Percentiles rank a stretch among this genome's conserved stretches.
phyloP scores from a whole-genome alignment of 1,139 yeast species.

The Kluyveromyces marxianus region DNA sequence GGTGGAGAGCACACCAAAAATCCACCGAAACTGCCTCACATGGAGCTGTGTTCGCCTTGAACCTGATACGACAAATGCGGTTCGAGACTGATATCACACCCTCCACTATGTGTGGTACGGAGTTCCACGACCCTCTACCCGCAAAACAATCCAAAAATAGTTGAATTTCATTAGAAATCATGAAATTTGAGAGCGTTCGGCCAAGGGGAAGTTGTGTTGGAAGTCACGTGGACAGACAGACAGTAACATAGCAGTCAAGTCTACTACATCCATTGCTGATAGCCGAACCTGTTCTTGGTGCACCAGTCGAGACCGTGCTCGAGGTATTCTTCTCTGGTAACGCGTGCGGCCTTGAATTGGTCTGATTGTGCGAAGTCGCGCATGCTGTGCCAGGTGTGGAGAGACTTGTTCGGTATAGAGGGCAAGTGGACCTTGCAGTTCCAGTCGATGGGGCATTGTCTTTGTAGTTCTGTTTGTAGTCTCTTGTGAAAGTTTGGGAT shows the following conservation, averaged over 20 bases:
- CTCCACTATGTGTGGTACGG: too few species aligned
- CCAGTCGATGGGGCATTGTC: slow-evolving; percentile 66
- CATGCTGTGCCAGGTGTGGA: slow-evolving; percentile 54
- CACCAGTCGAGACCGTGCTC: slow-evolving; percentile 80
- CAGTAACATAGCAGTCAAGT: too few species aligned
- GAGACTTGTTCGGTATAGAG: slow-evolving; percentile 31
- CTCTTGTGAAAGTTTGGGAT: slow-evolving; percentile 62
- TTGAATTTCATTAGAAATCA: too few species aligned
- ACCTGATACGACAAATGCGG: too few species aligned
- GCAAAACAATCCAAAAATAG: too few species aligned
- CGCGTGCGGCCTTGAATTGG: slow-evolving; percentile 45
- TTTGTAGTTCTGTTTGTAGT: slow-evolving; percentile 49
- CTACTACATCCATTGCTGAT: slow-evolving; percentile 34
- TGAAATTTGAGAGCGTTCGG: too few species aligned
- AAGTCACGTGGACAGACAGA: neutral
- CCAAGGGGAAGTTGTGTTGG: neutral
- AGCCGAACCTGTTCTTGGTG: slow-evolving; percentile 67
- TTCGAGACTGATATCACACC: too few species aligned
- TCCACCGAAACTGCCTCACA: too few species aligned
- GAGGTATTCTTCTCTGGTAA: slow-evolving; percentile 70
- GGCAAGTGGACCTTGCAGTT: slow-evolving; percentile 45
- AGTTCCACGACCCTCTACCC: too few species aligned
- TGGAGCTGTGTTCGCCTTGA: too few species aligned
- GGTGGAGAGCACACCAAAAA: too few species aligned
- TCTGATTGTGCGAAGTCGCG: slow-evolving; percentile 45